Evolutionary conservation across 2,329 filamentous ascomycete genomes (phyloP).

Genomic region (Helicocarpus griseus): DNA sequence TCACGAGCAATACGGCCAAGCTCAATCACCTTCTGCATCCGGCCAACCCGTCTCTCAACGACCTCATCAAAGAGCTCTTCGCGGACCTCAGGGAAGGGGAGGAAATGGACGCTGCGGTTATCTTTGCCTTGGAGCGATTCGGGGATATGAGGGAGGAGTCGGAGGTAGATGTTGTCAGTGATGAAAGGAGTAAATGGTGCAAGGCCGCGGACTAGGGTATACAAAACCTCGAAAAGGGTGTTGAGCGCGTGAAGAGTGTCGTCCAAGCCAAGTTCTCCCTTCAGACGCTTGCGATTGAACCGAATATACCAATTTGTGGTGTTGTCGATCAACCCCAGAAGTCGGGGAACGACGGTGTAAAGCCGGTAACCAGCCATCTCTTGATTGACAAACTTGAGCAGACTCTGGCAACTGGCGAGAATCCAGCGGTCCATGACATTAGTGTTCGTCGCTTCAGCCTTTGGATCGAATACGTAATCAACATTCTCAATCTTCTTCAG

Average conservation of each 20-base stretch:
- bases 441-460: constrained; percentile 62
- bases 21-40: constrained; percentile 96
- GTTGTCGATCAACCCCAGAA: constrained; percentile 79
- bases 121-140: constrained; percentile 60
- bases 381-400: constrained; percentile 82
- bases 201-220: constrained; percentile 75
- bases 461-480: constrained; percentile 69
- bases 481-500: constrained; percentile 75
- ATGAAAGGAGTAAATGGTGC: constrained; percentile 95
- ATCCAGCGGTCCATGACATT: constrained; percentile 98
- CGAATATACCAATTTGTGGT: constrained; percentile 99
- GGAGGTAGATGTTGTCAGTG: constrained; percentile 86
- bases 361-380: constrained; percentile 77
- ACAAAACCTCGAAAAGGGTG: constrained; percentile 87
- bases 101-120: constrained; percentile 80
- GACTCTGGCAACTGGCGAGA: constrained; percentile 79
- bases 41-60: constrained; percentile 74
- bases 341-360: constrained; percentile 82
- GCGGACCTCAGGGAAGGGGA: constrained; percentile 78
- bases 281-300: constrained; percentile 83
- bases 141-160: constrained; percentile 72
- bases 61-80: constrained; percentile 78
- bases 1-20: constrained; percentile 79
- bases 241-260: constrained; percentile 89
- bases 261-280: constrained; percentile 75